Base-by-base conservation (phyloP, 352 stramenopile species). In the Blastocystis sp. region DNA sequence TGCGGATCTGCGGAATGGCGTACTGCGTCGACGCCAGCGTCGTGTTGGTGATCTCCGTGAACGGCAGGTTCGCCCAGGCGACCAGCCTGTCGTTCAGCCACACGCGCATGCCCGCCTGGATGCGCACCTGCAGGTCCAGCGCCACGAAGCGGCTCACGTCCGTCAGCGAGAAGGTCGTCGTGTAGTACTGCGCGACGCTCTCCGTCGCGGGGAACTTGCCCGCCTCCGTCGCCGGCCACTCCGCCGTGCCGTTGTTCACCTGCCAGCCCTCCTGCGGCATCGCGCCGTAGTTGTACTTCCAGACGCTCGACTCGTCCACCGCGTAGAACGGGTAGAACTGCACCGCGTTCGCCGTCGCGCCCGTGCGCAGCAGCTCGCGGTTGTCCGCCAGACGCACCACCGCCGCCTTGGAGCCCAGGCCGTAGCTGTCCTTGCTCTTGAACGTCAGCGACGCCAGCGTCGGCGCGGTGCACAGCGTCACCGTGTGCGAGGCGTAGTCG, bases 161-260 rank as follows among this genome's bases (percentile, higher is more conserved):
- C 23, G 9, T 23, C 34, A 88, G 23, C 34, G 61, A 34, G 67
- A 88, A 88, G 45, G 67, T 78, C 17, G 78, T 77, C 3, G n/a
- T 78, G 67, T 88, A 88, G 78, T 88, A 88, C 53, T 88, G 78
- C 19, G 78, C 53, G n/a, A 88, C 66, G 23, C 14, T 53, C 7
- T 88, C 67, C n/a, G 78, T 76, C 34, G 67, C 78, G 45, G 78
- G 64, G 38, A 88, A 76, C 21, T 76, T 38, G 19, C 78, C 60
- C n/a, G 78, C 17, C 48, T 88, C 56, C 1, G 62, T 56, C 17
- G 43, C 48, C 21, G 78, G 10, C 78, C 78, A 88, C 17, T 14
- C 66, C 5, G 67, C 74, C 7, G 74, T 84, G 61, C 74, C 74
- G 61, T 84, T 84, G 40, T 84, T 84, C 56, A 21, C 21, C 56